phyloP scores from a whole-genome alignment of 345 rosid species.

The Triadica sebifera region DNA sequence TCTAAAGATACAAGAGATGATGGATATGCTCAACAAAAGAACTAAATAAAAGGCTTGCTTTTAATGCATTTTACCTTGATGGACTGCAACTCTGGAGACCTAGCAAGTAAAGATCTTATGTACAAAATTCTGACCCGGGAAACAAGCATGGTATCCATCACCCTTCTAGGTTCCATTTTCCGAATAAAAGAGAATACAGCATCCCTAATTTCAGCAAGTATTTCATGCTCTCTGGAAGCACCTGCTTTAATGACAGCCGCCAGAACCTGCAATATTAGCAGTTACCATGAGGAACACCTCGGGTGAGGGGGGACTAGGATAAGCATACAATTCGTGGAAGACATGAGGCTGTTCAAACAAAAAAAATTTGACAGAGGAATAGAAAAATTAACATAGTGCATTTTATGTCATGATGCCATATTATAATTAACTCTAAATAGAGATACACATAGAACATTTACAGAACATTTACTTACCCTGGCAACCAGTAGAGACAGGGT shows the following conservation, averaged over 20 bases:
- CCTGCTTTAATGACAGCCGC: conserved; percentile 99
- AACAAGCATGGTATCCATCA: conserved; percentile 99
- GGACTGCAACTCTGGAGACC: conserved; percentile 96
- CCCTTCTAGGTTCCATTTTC: conserved; percentile 91
- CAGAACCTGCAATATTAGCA: conserved; percentile 63
- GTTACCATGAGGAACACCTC: not conserved
- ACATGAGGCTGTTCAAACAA: not conserved
- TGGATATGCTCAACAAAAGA: conserved; percentile 14
- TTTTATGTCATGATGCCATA: not conserved
- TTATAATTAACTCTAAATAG: not conserved
- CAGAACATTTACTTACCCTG: not conserved
- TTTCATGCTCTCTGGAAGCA: conserved; percentile 99
- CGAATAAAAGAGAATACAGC: conserved; percentile 86
- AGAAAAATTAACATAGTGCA: not conserved
- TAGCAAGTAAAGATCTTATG: conserved; percentile 90
- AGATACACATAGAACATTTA: not conserved
- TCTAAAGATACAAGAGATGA: not conserved
- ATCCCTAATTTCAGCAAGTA: conserved; percentile 98
- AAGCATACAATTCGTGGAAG: not conserved
- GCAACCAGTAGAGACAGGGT: not conserved
- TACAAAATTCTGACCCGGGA: conserved; percentile 96
- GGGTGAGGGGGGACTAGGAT: not conserved
- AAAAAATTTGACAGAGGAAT: not conserved
- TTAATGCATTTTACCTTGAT: conserved; percentile 57
- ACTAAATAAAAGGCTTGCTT: conserved; percentile 4